Conservation (phyloP, 805 yeast genomes). For the Lachancea lanzarotensis region DNA sequence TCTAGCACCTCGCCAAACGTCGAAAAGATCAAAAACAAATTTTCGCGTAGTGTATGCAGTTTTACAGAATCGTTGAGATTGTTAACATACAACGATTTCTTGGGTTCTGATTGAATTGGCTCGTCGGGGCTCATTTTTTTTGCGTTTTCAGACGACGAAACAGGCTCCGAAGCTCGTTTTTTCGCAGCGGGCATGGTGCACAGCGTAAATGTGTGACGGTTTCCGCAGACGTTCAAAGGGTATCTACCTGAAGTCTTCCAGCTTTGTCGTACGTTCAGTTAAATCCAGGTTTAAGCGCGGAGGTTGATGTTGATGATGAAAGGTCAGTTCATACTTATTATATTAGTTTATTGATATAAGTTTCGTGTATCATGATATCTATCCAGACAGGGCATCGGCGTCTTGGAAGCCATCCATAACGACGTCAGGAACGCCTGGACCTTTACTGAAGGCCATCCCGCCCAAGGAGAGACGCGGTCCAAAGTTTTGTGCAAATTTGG, state of each 20-base stretch:
- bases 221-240: too few species aligned
- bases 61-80: constrained; percentile 56
- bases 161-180: background rate
- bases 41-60: constrained; percentile 39
- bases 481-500: constrained; percentile 32
- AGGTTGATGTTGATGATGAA: background rate
- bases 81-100: constrained; percentile 49
- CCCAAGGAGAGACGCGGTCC: constrained; percentile 48
- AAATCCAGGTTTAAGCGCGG: background rate
- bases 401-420: constrained; percentile 55
- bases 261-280: too few species aligned
- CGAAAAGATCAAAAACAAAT: constrained; percentile 51
- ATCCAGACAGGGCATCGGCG: constrained; percentile 34
- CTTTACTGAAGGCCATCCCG: constrained; percentile 74
- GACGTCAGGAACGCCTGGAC: constrained; percentile 88
- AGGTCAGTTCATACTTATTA: too few species aligned
- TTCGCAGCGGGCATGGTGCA: background rate
- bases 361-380: background rate
- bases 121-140: background rate
- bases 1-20: constrained; percentile 61
- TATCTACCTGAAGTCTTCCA: too few species aligned
- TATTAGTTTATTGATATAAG: background rate
- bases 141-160: background rate
- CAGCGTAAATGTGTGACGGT: too few species aligned
- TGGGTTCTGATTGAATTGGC: constrained; percentile 15